These are phyloP conservation scores for Suillus alpinus DNA, from an alignment of 768 basidiomycete species.

Conservation along the genomic window DNA sequence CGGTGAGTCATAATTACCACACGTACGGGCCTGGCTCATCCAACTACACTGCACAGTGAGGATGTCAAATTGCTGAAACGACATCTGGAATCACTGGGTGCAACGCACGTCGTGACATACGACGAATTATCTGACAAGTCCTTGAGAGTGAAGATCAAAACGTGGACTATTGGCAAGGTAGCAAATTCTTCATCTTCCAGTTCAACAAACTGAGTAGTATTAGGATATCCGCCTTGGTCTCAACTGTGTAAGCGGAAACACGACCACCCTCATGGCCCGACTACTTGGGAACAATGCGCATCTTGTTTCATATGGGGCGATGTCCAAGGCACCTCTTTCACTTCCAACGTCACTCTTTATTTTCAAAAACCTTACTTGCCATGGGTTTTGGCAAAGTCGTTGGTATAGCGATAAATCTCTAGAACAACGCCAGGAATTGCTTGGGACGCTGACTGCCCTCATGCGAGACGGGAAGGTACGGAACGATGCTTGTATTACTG, in stretches of 20 bases:
- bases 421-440: constrained; percentile 49
- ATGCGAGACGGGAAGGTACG: constrained; percentile 54
- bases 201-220: constrained; percentile 8
- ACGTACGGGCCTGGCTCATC: not conserved
- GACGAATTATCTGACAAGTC: constrained; percentile 63
- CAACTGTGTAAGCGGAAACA: constrained; percentile 63
- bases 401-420: constrained; percentile 58
- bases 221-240: constrained; percentile 46
- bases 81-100: constrained; percentile 61
- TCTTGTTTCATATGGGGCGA: constrained; percentile 85
- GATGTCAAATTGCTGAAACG: constrained; percentile 48
- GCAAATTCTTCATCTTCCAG: constrained; percentile 7
- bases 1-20: constrained; percentile 41
- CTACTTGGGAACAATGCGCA: constrained; percentile 66
- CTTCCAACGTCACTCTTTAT: constrained; percentile 80
- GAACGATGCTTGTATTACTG: not conserved
- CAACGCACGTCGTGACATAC: constrained; percentile 75
- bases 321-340: constrained; percentile 80
- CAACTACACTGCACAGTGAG: constrained; percentile 44
- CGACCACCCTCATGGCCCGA: constrained; percentile 67
- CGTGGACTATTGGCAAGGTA: constrained; percentile 66
- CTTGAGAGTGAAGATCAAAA: constrained; percentile 51
- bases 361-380: constrained; percentile 76
- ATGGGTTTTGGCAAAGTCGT: constrained; percentile 76
- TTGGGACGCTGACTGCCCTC: constrained; percentile 49